Conservation (phyloP, 768 basidiomycete genomes). For the Cubamyces sp. region DNA sequence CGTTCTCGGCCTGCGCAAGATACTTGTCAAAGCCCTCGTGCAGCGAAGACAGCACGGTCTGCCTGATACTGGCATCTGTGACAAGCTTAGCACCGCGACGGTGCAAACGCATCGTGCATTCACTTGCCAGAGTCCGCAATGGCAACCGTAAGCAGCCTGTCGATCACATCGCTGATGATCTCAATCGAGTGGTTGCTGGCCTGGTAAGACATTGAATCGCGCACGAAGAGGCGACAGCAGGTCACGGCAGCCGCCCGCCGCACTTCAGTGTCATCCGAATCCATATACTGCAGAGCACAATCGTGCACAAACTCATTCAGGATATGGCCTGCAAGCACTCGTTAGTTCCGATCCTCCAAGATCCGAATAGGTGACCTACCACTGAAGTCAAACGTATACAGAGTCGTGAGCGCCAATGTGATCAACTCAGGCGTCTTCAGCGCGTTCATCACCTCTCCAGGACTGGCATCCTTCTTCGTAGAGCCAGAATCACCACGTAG, state of each 20-base stretch:
- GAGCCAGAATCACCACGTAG: conserved; percentile 54
- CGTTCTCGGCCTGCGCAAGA: conserved; percentile 96
- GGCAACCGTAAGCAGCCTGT: conserved; percentile 92
- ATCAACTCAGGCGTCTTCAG: conserved; percentile 68
- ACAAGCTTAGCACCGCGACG: neutral
- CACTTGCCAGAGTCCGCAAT: conserved; percentile 90
- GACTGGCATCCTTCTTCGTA: conserved; percentile 47
- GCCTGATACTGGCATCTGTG: conserved; percentile 78
- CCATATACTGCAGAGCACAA: conserved; percentile 90
- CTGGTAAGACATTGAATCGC: conserved; percentile 95
- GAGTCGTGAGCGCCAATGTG: conserved; percentile 81
- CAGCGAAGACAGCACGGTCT: conserved; percentile 82
- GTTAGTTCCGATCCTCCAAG: conserved; percentile 2
- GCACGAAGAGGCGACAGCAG: conserved; percentile 89
- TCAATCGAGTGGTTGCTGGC: conserved; percentile 96
- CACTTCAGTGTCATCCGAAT: conserved; percentile 88
- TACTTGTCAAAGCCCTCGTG: conserved; percentile 97
- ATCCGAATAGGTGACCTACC: conserved; percentile 49
- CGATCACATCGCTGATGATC: conserved; percentile 96
- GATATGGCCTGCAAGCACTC: conserved; percentile 66
- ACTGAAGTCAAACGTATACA: conserved; percentile 93
- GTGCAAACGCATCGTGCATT: neutral
- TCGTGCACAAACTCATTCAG: conserved; percentile 95
- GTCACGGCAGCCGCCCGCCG: conserved; percentile 89
- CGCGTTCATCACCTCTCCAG: conserved; percentile 3